Evolutionary conservation across 208 protist species (phyloP).

Genomic region (Phytomonas francai): DNA sequence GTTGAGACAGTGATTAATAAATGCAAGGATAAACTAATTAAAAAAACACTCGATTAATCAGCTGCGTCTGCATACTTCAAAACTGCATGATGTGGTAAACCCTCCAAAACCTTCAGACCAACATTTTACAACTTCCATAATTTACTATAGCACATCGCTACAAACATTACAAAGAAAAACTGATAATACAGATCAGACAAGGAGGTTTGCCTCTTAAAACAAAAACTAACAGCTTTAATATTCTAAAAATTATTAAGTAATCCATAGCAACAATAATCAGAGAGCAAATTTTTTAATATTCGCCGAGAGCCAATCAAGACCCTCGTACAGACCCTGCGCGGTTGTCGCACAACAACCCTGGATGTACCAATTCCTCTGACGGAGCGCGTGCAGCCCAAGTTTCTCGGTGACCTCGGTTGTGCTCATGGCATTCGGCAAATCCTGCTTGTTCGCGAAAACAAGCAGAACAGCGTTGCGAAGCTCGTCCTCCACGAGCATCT

Average conservation of each 20-base stretch:
- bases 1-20: background rate
- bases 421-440: conserved; percentile 96
- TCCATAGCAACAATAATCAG: background rate
- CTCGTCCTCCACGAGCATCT: conserved; percentile 96
- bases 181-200: conserved; percentile 4
- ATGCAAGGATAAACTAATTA: background rate
- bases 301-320: conserved; percentile 87
- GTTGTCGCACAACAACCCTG: conserved; percentile 90
- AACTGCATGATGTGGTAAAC: background rate
- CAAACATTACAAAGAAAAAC: conserved; percentile 14
- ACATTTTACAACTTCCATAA: background rate
- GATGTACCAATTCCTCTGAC: conserved; percentile 91
- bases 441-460: conserved; percentile 99
- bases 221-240: conserved; percentile 6
- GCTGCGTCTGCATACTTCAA: background rate
- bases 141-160: background rate
- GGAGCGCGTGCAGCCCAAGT: conserved; percentile 91
- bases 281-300: conserved; percentile 23
- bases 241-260: background rate
- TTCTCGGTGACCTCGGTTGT: conserved; percentile 95
- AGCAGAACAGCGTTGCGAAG: conserved; percentile 94
- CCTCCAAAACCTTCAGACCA: background rate
- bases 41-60: background rate
- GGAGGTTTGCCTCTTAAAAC: background rate
- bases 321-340: conserved; percentile 90